Percentiles rank a stretch among this genome's conserved stretches.
Evolutionary conservation across 129 eudicot species (phyloP).

Genomic region (Flaveria trinervia): DNA sequence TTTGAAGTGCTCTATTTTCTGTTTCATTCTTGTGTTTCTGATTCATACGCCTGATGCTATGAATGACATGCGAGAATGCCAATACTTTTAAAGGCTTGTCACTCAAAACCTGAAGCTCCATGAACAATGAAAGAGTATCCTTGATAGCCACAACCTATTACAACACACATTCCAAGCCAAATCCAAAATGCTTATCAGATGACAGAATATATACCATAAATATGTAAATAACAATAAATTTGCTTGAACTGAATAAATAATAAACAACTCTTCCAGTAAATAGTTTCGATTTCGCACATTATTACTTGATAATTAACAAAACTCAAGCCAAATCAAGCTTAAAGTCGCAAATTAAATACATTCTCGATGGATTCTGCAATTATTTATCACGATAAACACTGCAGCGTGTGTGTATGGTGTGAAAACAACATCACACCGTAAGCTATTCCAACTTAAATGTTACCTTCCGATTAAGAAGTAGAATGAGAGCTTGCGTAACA

Average conservation of each 20-base stretch:
- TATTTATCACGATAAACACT: not conserved
- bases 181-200: not conserved
- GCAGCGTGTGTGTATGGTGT: not conserved
- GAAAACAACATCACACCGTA: not conserved
- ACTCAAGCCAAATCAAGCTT: not conserved
- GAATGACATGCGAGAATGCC: constrained; percentile 83
- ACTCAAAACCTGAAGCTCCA: constrained; percentile 93
- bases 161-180: constrained; percentile 21
- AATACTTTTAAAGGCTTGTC: constrained; percentile 60
- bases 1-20: constrained; percentile 81
- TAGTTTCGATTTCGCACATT: not conserved
- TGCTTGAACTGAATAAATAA: not conserved
- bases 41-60: constrained; percentile 83
- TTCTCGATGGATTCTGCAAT: not conserved
- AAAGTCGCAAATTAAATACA: not conserved
- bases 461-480: constrained; percentile 80
- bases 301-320: not conserved
- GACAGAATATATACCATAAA: not conserved
- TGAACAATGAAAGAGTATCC: constrained; percentile 80
- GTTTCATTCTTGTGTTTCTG: constrained; percentile 97
- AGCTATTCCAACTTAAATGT: not conserved
- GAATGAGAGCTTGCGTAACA: constrained; percentile 74
- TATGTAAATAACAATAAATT: not conserved
- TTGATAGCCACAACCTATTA: constrained; percentile 67
- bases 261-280: not conserved